Evolutionary conservation across 75 land plant genomes (phyloP), one percentile per base, ranked within the genome.

Genomic region (Adiantum capillusveneris): DNA sequence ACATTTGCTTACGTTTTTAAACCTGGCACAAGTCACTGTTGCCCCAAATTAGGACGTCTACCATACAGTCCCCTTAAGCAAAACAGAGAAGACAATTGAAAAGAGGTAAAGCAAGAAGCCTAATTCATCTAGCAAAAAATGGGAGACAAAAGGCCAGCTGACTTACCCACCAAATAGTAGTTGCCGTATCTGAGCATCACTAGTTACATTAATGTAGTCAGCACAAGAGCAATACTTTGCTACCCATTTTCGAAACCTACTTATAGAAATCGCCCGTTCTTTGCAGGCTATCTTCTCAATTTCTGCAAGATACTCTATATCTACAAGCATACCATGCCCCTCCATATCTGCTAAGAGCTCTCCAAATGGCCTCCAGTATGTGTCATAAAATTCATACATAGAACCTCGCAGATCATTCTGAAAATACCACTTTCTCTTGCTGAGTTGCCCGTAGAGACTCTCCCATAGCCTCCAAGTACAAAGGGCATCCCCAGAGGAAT

Each of bases 151-250:
- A n/a, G 21, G 21, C 2, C n/a, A 46, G n/a, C n/a, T n/a, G n/a
- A 46, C 49, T 13, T 44, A 49, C 48, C 90, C 90, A 37, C 98
- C 98, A 79, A 81, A 93, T 25, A 93, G 69, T 20, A 89, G 74
- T 63, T 89, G 96, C 0, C 98, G 82, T 28, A 93, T 77, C 63
- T 93, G 98, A 29, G 87, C 65, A 77, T 89, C 98, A 77, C 98
- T 93, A 26, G 97, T 81, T 7, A 93, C 87, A 68, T 93, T 93
- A 87, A 93, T 93, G 59, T 74, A 63, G 29, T 53, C 60, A 11
- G 98, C 96, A 81, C 83, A 85, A 29, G 79, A 74, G 44, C 87
- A 89, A 55, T 75, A 73, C 51, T 74, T 72, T 21, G 85, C 77
- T 9, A 96, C 98, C 98, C 98, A 93, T 11, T 68, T 81, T 16